Base-by-base conservation (phyloP, 495 filamentous ascomycete genomes). In the Penicillium waksmanii region DNA sequence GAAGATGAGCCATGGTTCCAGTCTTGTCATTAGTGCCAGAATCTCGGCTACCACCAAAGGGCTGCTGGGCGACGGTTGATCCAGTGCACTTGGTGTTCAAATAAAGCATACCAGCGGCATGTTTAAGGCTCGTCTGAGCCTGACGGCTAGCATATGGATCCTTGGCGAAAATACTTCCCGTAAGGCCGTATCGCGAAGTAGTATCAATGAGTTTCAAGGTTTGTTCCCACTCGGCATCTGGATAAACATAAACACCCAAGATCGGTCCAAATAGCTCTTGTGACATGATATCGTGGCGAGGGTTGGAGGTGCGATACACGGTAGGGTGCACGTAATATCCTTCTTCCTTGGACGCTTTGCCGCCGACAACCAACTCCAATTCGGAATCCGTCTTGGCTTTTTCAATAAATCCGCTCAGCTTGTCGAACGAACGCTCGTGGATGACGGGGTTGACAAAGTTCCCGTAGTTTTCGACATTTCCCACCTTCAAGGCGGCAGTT, bases 21-120 rank as follows among this genome's bases (percentile, higher is more conserved):
- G 88, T 88, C 79, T 92, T 93, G 68, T 93, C 90, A 64, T 91
- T 91, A 3, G 90, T 92, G 7, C 90, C 90, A 51, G 86, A 89
- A 11, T 87, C 87, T 43, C 90, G 79, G 54, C 85, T 83, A 21
- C 90, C 90, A 42, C 90, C 90, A 69, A 93, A 93, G n/a, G 89
- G 85, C 72, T 92, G 90, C 77, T 92, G 90, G 3, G 87, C 90
- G 5, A 92, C 87, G 23, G 91, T 87, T 2, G 90, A 87, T n/a
- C 88, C 90, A 8, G 90, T 93, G 64, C 83, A 86, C 80, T 93
- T 92, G 69, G 85, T 89, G 70, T 93, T 80, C 58, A 92, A 69
- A 85, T 82, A 77, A 85, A 95, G 71, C 92, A 93, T 95, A 23
- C 91, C 91, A n/a, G 90, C 88, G 5, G 89, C 78, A 66, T 92